Evolutionary conservation across 1,139 yeast species (phyloP), one percentile per base, ranked within the genome.

Genomic region (Hyphopichia pseudoburtonii): DNA sequence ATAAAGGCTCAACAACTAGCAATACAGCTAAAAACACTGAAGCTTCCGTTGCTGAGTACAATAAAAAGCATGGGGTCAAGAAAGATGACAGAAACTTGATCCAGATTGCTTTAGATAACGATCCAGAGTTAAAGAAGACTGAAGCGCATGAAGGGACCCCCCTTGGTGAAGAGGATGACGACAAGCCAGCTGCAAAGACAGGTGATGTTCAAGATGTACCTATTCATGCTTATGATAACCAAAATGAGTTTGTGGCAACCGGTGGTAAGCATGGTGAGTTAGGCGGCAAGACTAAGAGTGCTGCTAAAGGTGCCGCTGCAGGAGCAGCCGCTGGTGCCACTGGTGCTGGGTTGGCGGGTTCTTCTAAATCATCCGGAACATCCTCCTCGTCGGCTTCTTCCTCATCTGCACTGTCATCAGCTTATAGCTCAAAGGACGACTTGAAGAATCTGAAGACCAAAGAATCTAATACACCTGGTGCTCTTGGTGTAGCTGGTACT

Each of bases 21-120:
- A 37, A 38, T 21, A n/a, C n/a, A n/a, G 23, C 38, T 18, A 31
- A 36, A 21, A 42, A 46, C 8, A 41, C 48, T 35, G 66, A 60
- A 36, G 52, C 46, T 3, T 60, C 54, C 8, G 56, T 60, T 24
- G 56, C 49, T 17, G 51, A 51, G 4, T 50, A 60, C 48, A 63
- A 63, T 51, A 60, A 52, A 45, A 47, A 60, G 44, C 62, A 52
- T 34, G 66, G 65, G 3, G 41, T 48, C 38, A 47, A 45, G 33
- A 45, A 52, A 36, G 57, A 53, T 25, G 46, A 56, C 34, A 50
- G 57, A 32, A 54, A 63, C 11, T 51, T 63, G 44, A 49, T 62
- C 32, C 64, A 60, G 31, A 56, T 56, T 30, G 67, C 65, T 15
- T 64, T 57, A 36, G 55, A 48, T 12, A 32, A 41, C 18, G 50